Conservation (phyloP, 139 green algal genomes). For the Volvox reticuliferus region DNA sequence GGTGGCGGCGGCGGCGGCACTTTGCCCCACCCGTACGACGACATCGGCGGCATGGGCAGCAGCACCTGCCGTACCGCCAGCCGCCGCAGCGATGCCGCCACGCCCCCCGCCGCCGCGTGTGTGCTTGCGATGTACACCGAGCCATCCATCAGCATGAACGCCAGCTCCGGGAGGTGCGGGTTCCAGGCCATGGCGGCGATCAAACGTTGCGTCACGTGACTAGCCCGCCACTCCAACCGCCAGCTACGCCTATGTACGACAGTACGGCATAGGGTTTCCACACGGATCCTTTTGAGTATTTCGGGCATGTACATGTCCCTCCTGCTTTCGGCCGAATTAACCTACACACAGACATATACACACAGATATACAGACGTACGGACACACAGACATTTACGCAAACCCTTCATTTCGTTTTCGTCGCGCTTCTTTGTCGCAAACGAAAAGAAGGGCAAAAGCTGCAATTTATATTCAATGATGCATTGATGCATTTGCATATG, state of each 20-base stretch:
- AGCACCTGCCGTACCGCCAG: slow-evolving; percentile 21
- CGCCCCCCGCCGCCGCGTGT: neutral
- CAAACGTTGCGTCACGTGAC: neutral
- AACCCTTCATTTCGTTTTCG: too few relatives aligned
- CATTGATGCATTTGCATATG: too few relatives aligned
- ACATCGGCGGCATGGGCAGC: neutral
- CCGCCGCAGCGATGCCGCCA: neutral
- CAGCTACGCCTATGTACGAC: slow-evolving; percentile 27
- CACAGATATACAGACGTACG: neutral
- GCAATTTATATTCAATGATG: too few relatives aligned
- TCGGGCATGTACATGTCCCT: too few relatives aligned
- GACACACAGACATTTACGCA: neutral
- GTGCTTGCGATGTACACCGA: neutral
- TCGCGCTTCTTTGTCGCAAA: too few relatives aligned
- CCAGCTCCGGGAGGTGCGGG: slow-evolving; percentile 33
- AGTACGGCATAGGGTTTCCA: too few relatives aligned
- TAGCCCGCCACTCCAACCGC: slow-evolving; percentile 40
- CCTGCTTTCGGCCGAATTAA: too few relatives aligned
- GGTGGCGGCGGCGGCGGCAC: neutral
- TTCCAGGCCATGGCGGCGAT: slow-evolving; percentile 16
- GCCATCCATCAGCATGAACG: neutral
- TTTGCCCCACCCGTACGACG: too few relatives aligned
- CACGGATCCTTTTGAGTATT: too few relatives aligned
- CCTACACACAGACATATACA: too few relatives aligned
- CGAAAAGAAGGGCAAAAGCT: too few relatives aligned